Evolutionary conservation across 441 rosid species (phyloP).

Genomic region (Adansonia grandidieri): DNA sequence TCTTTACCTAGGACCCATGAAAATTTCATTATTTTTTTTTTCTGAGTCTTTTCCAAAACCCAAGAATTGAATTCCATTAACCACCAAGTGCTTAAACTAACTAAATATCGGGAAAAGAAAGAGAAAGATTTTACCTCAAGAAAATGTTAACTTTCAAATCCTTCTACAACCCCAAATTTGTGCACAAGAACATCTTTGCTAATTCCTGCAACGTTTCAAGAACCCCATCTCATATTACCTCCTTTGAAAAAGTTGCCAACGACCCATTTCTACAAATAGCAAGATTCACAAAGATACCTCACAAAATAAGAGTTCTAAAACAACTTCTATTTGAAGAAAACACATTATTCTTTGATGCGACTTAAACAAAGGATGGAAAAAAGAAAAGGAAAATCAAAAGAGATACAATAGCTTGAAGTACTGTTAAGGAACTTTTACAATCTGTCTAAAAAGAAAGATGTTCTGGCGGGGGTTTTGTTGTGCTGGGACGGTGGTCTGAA

Average conservation of each 20-base stretch:
- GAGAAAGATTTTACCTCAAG: constrained; percentile 27
- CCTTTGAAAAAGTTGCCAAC: constrained; percentile 14
- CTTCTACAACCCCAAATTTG: constrained; percentile 8
- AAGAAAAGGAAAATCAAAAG: neutral
- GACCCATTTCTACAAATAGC: constrained; percentile 34
- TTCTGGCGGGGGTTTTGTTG: neutral
- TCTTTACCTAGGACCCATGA: neutral
- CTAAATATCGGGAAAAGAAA: constrained; percentile 13
- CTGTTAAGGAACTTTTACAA: neutral
- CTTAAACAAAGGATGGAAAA: neutral
- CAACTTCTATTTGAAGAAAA: constrained; percentile 23
- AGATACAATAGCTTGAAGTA: neutral
- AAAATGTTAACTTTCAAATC: constrained; percentile 1
- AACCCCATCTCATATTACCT: constrained; percentile 40
- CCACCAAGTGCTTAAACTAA: constrained; percentile 26
- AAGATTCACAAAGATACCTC: constrained; percentile 11
- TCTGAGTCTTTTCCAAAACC: neutral
- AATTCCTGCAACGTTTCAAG: constrained; percentile 23
- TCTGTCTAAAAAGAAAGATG: neutral
- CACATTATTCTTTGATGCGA: constrained; percentile 33
- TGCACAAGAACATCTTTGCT: constrained; percentile 12
- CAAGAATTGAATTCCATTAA: constrained; percentile 22
- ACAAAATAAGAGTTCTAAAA: constrained; percentile 10
- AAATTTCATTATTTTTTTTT: too few species aligned
- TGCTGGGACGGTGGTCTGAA: neutral